Evolutionary conservation across 2,329 filamentous ascomycete species (phyloP).

Genomic region (Xylaria sp.): DNA sequence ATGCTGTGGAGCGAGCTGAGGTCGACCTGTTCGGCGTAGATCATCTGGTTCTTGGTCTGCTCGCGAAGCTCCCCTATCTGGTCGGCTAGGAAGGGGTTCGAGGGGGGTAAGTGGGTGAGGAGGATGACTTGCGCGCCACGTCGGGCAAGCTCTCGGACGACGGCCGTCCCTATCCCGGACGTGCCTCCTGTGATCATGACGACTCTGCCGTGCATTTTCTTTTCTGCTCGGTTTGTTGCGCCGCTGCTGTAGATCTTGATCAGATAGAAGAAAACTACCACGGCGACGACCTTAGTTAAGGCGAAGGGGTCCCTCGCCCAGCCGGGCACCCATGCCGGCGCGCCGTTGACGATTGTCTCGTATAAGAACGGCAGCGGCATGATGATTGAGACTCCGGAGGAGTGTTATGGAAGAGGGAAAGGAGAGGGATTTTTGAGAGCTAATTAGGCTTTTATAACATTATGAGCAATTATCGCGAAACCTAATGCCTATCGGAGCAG

Average conservation of each 20-base stretch:
- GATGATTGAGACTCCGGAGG: conserved; percentile 17
- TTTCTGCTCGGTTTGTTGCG: conserved; percentile 77
- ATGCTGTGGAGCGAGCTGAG: conserved; percentile 89
- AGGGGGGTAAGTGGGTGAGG: conserved; percentile 82
- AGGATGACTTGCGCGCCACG: conserved; percentile 92
- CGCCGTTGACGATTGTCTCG: conserved; percentile 60
- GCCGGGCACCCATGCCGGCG: conserved; percentile 61
- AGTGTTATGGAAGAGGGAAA: background rate
- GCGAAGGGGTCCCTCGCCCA: conserved; percentile 54
- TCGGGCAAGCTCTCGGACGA: conserved; percentile 77
- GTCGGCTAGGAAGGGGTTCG: conserved; percentile 90
- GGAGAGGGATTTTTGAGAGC: background rate
- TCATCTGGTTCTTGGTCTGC: conserved; percentile 81
- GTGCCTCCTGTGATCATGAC: conserved; percentile 95
- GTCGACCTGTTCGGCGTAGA: conserved; percentile 96
- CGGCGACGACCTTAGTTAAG: conserved; percentile 54
- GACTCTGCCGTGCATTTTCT: conserved; percentile 92
- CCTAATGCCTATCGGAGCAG: conserved; percentile 6
- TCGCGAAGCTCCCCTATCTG: conserved; percentile 89
- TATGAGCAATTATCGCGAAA: conserved; percentile 4
- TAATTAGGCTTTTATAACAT: conserved; percentile 12
- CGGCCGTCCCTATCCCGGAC: conserved; percentile 86
- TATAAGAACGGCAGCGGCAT: conserved; percentile 60
- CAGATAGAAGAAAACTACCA: conserved; percentile 55
- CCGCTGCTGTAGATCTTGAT: conserved; percentile 83